Evolutionary conservation across 768 basidiomycete species (phyloP).

Genomic region (Mycena latifolia): DNA sequence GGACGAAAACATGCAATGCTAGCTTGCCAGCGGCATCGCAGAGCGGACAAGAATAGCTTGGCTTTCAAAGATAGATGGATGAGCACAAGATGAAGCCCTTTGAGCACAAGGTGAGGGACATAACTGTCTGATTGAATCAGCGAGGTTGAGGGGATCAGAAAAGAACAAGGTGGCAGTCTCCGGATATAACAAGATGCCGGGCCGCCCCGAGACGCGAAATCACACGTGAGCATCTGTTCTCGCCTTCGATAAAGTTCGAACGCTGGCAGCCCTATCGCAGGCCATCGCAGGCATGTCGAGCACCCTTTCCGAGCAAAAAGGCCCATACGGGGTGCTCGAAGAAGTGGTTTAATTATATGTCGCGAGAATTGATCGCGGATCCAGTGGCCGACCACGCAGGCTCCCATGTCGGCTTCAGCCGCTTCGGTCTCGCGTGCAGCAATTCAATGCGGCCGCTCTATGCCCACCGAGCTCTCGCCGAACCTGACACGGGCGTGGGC

Average conservation of each 20-base stretch:
- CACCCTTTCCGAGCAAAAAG: no score
- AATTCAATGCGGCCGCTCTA: background rate
- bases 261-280: no score
- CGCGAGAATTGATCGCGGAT: background rate
- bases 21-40: no score
- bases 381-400: background rate
- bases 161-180: background rate
- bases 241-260: no score
- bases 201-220: background rate
- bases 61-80: background rate
- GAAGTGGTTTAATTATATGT: no score
- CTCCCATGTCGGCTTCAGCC: constrained; percentile 5
- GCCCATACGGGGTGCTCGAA: no score
- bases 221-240: no score
- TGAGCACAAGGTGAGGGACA: constrained; percentile 14
- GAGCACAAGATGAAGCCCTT: background rate
- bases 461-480: no score
- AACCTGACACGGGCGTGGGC: no score
- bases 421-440: constrained; percentile 4
- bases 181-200: background rate
- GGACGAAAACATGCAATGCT: no score
- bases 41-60: background rate
- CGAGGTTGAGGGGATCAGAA: background rate
- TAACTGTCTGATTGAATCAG: background rate
- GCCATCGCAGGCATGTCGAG: no score